Evolutionary conservation across 768 basidiomycete genomes (phyloP), one percentile per base, ranked within the genome.

Genomic region (Zangia roseola): DNA sequence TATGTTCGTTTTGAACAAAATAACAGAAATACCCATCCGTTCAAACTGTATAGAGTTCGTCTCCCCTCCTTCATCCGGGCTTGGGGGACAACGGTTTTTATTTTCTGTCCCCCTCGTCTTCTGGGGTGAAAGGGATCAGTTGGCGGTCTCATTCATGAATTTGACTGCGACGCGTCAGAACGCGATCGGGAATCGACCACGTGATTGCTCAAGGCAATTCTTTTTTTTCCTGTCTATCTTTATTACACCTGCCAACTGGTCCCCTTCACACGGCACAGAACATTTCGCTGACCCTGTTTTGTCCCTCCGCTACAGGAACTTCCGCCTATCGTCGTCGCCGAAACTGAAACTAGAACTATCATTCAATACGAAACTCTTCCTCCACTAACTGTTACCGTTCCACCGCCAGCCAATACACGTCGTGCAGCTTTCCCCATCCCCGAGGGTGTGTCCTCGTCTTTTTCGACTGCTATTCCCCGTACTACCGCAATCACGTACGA

Each of bases 41-140:
- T 61, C 72, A 74, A 61, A 74, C 69, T 75, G 73, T 82, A 76
- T 80, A 81, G 71, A 80, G 81, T 88, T 81, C 79, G 86, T 88
- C 81, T 80, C 74, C 75, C 78, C 82, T 83, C 86, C 86, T 85
- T 88, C 84, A 84, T 84, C 85, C 79, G 87, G 87, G 87, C 84
- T 88, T 82, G 86, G 88, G 88, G 87, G 86, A 85, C 81, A 77
- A 81, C 80, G 83, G 83, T 77, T 73, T 74, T 74, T 71, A 38
- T 51, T 77, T 71, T 81, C 48, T 66, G 82, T 87, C 85, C 86
- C 86, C 86, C 85, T 82, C 71, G 83, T 83, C 81, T 75, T 50
- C 53, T 57, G 59, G 20, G 63, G 69, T 66, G 67, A 46, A 68
- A 69, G 60, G 61, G 64, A 59, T 58, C 62, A 61, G 61, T 71